These are phyloP conservation scores for Boletus bicolor DNA, from an alignment of 768 basidiomycete species.

Conservation along the genomic window DNA sequence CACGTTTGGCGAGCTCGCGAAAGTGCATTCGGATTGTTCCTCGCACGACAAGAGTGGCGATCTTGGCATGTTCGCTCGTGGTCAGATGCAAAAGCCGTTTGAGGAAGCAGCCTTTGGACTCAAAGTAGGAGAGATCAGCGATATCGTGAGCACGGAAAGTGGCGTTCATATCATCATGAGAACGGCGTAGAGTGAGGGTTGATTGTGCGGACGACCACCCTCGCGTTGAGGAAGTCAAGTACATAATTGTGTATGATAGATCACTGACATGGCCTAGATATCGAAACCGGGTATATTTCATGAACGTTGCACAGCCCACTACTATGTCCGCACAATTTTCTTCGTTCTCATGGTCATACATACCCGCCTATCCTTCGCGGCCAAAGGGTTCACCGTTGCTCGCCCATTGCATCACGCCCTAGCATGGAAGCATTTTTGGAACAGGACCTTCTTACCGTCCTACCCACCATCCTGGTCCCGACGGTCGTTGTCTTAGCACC, in stretches of 20 bases:
- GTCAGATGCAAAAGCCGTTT: slow-evolving; percentile 97
- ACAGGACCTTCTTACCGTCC: not conserved
- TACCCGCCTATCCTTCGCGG: not conserved
- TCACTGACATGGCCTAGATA: not conserved
- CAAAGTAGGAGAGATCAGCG: slow-evolving; percentile 73
- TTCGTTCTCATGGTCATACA: not conserved
- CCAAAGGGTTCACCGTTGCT: not conserved
- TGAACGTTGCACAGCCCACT: not conserved
- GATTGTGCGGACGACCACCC: slow-evolving; percentile 21
- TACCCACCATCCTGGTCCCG: slow-evolving; percentile 13
- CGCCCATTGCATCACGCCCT: not conserved
- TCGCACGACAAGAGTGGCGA: slow-evolving; percentile 82
- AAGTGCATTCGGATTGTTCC: slow-evolving; percentile 81
- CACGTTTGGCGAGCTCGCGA: slow-evolving; percentile 77
- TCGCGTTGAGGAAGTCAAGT: not conserved
- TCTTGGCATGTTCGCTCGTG: slow-evolving; percentile 78
- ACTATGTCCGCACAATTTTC: not conserved
- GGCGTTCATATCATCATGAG: slow-evolving; percentile 93
- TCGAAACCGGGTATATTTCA: too few species aligned
- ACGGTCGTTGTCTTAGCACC: slow-evolving; percentile 10
- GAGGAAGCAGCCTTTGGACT: slow-evolving; percentile 83
- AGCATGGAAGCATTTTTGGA: slow-evolving; percentile 3
- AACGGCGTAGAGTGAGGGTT: slow-evolving; percentile 49
- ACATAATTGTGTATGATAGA: slow-evolving; percentile 3
- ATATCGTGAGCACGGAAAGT: slow-evolving; percentile 83